Evolutionary conservation across 257 asterid genomes (phyloP).

Genomic region (Solanum bukasovii): DNA sequence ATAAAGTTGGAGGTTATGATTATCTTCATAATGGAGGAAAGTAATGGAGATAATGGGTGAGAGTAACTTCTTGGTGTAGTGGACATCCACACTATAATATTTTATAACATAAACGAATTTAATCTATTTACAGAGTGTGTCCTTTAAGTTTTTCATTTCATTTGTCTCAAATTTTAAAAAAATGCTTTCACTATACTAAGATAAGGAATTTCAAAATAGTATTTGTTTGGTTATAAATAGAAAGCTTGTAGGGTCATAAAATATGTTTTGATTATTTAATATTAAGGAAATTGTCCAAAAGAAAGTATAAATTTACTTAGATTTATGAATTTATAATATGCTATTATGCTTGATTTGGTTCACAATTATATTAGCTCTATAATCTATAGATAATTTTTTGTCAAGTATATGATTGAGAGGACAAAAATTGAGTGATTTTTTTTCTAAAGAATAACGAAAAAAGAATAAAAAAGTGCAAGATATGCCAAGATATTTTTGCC

Average conservation of each 20-base stretch:
- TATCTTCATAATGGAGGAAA: too few species aligned
- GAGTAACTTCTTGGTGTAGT: too few species aligned
- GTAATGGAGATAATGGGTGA: too few species aligned
- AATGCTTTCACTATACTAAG: background rate
- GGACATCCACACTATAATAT: too few species aligned
- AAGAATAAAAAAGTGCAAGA: background rate
- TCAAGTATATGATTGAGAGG: too few species aligned
- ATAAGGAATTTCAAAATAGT: background rate
- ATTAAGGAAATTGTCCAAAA: background rate
- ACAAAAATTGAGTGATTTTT: background rate
- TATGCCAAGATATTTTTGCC: background rate
- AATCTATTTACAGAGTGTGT: background rate
- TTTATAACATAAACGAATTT: background rate
- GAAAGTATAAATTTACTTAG: background rate
- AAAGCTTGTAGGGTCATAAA: background rate
- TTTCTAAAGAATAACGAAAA: background rate
- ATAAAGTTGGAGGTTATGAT: too few species aligned
- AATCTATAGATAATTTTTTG: background rate
- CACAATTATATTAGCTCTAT: background rate
- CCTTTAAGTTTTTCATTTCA: background rate
- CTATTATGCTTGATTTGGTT: background rate
- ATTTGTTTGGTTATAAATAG: background rate
- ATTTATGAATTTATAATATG: background rate
- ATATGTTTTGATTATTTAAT: background rate
- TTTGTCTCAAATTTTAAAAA: background rate